A percentile compares a stretch with the other conserved stretches of the same genome.
phyloP scores from a whole-genome alignment of 129 eudicot species.

The Oenanthe sinensis region DNA sequence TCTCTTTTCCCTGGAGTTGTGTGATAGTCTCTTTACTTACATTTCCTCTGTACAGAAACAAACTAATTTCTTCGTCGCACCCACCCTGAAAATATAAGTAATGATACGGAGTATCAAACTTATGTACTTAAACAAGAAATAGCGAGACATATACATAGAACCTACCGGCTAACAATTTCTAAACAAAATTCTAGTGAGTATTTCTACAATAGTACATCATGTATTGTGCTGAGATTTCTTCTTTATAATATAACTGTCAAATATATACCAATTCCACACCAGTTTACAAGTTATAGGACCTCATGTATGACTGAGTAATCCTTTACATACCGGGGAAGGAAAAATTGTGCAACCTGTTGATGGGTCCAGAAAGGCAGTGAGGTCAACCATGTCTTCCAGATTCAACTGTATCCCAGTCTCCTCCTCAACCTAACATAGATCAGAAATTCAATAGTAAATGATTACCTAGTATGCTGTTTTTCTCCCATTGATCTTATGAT shows the following conservation, averaged over 20 bases:
- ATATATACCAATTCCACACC: not conserved
- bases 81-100: conserved; percentile 53
- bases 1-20: conserved; percentile 83
- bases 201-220: not conserved
- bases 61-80: conserved; percentile 84
- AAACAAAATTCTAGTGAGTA: not conserved
- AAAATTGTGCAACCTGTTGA: conserved; percentile 70
- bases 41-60: conserved; percentile 71
- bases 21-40: conserved; percentile 52
- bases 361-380: conserved; percentile 77
- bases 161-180: not conserved
- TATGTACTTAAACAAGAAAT: not conserved
- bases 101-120: not conserved
- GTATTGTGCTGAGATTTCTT: not conserved
- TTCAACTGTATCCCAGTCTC: conserved; percentile 80
- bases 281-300: not conserved
- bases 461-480: not conserved
- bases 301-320: not conserved
- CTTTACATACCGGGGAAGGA: conserved; percentile 75
- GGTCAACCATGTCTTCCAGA: conserved; percentile 66
- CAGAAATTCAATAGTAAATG: not conserved
- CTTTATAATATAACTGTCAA: not conserved
- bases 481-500: not conserved
- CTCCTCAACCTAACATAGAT: conserved; percentile 66
- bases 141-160: not conserved